Base-by-base conservation (phyloP, 1,284 basidiomycete species). In the Gomphus sp. region DNA sequence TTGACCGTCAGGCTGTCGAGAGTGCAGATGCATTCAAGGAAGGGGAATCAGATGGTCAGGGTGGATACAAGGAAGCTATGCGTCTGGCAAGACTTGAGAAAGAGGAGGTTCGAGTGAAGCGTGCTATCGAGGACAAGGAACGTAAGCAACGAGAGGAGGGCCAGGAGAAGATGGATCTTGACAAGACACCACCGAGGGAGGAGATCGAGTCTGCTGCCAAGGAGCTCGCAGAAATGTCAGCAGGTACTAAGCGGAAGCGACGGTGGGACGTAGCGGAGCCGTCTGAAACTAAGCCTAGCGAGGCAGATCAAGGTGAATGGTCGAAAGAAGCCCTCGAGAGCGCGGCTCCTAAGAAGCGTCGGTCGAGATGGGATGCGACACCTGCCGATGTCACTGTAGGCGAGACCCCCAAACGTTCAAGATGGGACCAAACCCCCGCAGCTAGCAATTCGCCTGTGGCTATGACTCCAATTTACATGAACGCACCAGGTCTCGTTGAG, bases 41-140 rank as follows among this genome's bases (percentile, higher is more conserved):
- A 31, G 73, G 67, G 1, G 83, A 81, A 52, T 49, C 52, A 4
- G 83, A 85, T 48, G 87, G 82, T 0, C 91, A 93, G 68, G 91
- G 92, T 58, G 90, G 90, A 6, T 99, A 99, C 73, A 94, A 92
- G 70, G 95, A 98, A 68, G 91, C 94, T 22, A 99, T 99, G 97
- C 80, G 94, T 64, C 72, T 95, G 66, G 82, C 91, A 61, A 85
- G 88, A 69, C 73, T 99, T 68, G 95, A 99, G 77, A 86, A 93
- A 71, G 96, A 99, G 74, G 96, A 99, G 73, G 80, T 79, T 66
- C 77, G 93, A 59, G 94, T 99, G 25, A 79, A 82, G 68, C 76
- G 84, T 65, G 87, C 89, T 34, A 95, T 95, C 61, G 87, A 93
- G 71, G 93, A 97, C 70, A 93, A 93, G 73, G 81, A 91, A 73